Base-by-base conservation (phyloP, 371 early-diverging fungal genomes). In the Apophysomyces variabilis region DNA sequence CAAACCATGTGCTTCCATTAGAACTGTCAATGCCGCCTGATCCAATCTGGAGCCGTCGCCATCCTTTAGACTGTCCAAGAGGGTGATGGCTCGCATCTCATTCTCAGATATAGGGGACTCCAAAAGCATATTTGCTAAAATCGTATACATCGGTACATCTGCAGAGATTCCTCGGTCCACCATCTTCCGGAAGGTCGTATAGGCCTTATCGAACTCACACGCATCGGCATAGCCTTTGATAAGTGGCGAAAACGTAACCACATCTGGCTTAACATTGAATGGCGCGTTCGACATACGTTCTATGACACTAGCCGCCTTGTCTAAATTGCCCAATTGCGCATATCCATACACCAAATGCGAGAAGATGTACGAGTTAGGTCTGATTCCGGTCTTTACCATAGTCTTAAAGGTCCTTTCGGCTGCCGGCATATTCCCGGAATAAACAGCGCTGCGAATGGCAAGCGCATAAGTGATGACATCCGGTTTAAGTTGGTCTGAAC, bases 291-390 rank as follows among this genome's bases (percentile, higher is more conserved):
- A 57, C 76, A 78, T 76, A 5, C 65, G 46, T 26, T 65, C 38
- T 2, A 78, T 39, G 1, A 70, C 57, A 32, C 67, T 66, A 14
- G 61, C 66, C 3, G 81, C 81, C 46, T 68, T 76, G 1, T 74
- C 68, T 26, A 78, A 8, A 1, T 78, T 72, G 0, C 76, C 76
- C 11, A 38, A 36, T 35, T 62, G 64, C 3, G 65, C 65, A 38
- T 78, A 78, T 3, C 81, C 81, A 37, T 70, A 65, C 9, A 78
- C 76, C 6, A 81, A 45, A 62, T 81, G 81, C 1, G 81, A 67
- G 44, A 77, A 78, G 1, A 81, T 61, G 56, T 66, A 81, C 3
- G 56, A 62, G 47, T 81, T 81, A 1, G 78, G 81, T n/a, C 66
- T 65, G 14, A 78, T 58, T 2, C 77, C 75, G 0, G 61, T 36